These are phyloP conservation scores for Trichoderma sp. DNA, from an alignment of 2,329 filamentous ascomycete genomes.

Conservation along the genomic window DNA sequence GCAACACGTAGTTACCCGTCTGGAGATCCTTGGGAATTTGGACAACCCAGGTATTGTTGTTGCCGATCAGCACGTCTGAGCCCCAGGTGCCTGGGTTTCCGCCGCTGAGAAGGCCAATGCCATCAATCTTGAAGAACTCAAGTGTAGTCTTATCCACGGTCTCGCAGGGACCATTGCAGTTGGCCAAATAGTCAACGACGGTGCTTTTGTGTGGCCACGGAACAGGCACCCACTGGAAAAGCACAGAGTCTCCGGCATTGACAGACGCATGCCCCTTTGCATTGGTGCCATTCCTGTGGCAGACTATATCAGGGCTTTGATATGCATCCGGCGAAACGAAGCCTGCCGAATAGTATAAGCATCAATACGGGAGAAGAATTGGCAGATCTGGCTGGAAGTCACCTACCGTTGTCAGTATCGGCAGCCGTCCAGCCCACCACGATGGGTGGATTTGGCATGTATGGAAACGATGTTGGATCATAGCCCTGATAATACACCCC, in stretches of 20 bases:
- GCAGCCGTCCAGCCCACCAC: conserved; percentile 46
- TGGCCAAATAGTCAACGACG: conserved; percentile 50
- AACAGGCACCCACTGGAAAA: conserved; percentile 53
- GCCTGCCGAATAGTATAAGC: conserved; percentile 28
- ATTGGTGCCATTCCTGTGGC: conserved; percentile 46
- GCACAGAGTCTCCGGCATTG: conserved; percentile 48
- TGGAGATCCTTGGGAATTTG: conserved; percentile 51
- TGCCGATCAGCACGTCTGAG: conserved; percentile 48
- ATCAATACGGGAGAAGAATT: neutral
- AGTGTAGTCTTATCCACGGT: conserved; percentile 45
- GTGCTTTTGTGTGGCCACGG: conserved; percentile 52
- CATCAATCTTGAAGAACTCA: conserved; percentile 51
- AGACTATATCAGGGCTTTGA: conserved; percentile 49
- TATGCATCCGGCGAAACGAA: conserved; percentile 52
- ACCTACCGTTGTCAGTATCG: conserved; percentile 43
- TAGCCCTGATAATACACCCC: conserved; percentile 47
- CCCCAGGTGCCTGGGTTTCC: conserved; percentile 42
- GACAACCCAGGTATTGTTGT: conserved; percentile 54
- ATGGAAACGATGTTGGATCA: conserved; percentile 41
- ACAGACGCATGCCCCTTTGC: conserved; percentile 45
- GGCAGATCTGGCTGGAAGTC: neutral
- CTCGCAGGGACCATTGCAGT: conserved; percentile 46
- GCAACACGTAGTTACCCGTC: conserved; percentile 56
- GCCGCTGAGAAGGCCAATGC: conserved; percentile 42
- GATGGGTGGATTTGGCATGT: conserved; percentile 40